phyloP scores from a whole-genome alignment of 2,329 filamentous ascomycete genomes.

The Ambrosiella beaveri region DNA sequence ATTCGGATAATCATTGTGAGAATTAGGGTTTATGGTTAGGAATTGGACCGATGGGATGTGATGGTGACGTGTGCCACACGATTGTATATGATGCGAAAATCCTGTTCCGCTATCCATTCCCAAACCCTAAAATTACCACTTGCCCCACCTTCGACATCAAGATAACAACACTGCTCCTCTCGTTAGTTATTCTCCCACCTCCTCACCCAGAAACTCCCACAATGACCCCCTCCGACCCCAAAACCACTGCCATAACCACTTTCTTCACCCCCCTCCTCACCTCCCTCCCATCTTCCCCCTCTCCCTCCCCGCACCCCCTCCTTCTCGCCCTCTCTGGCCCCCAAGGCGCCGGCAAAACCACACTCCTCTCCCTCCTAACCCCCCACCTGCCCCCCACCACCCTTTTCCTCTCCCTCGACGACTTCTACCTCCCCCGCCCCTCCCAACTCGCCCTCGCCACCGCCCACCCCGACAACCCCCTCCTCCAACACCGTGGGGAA shows the following conservation, averaged over 20 bases:
- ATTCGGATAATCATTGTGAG: too few relatives aligned
- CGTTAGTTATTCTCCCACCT: too few relatives aligned
- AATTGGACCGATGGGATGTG: too few relatives aligned
- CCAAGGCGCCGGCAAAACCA: conserved; percentile 86
- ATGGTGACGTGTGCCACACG: too few relatives aligned
- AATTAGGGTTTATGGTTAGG: too few relatives aligned
- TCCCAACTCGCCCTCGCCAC: conserved; percentile 49
- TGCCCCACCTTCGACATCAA: too few relatives aligned
- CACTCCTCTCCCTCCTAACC: conserved; percentile 54
- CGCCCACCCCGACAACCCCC: conserved; percentile 49
- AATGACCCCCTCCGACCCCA: conserved; percentile 42
- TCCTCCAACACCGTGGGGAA: conserved; percentile 69
- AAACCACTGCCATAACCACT: conserved; percentile 57
- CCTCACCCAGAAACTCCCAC: not conserved
- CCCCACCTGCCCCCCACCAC: conserved; percentile 38
- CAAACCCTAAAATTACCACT: not conserved
- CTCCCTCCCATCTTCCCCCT: conserved; percentile 1
- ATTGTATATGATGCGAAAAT: not conserved
- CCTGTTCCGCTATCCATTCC: not conserved
- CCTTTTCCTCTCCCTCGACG: conserved; percentile 70
- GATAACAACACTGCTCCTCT: too few relatives aligned
- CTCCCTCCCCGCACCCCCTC: conserved; percentile 41
- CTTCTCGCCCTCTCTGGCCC: conserved; percentile 81
- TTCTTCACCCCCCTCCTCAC: conserved; percentile 49
- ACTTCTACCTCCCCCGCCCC: conserved; percentile 65